A percentile compares a stretch with the other conserved stretches of the same genome.
Evolutionary conservation across 768 basidiomycete genomes (phyloP).

Genomic region (Punctularia strigosozonata): DNA sequence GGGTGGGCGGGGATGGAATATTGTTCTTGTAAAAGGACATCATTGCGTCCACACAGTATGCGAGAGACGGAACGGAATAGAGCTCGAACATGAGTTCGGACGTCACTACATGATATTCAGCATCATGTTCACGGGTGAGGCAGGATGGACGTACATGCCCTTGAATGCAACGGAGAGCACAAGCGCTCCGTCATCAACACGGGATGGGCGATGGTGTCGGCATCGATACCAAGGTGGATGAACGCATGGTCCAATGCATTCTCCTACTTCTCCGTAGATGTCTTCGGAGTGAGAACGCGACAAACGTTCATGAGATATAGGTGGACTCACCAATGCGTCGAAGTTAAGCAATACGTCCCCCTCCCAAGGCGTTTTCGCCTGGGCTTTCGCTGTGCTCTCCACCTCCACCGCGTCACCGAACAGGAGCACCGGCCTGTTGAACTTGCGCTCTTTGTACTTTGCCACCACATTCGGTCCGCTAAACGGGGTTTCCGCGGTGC

Average conservation of each 20-base stretch:
- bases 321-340: conserved; percentile 74
- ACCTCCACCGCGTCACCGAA: conserved; percentile 84
- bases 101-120: conserved; percentile 44
- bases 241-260: conserved; percentile 89
- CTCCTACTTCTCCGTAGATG: conserved; percentile 50
- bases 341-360: conserved; percentile 87
- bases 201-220: conserved; percentile 69
- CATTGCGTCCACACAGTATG: conserved; percentile 81
- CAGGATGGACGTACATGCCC: conserved; percentile 71
- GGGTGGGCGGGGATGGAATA: conserved; percentile 20
- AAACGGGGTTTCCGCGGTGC: conserved; percentile 43
- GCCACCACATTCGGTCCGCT: conserved; percentile 62
- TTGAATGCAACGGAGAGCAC: conserved; percentile 78
- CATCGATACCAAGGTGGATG: conserved; percentile 74
- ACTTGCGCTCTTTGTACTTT: conserved; percentile 84
- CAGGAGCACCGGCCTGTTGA: conserved; percentile 69
- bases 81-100: conserved; percentile 95
- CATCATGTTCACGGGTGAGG: background rate
- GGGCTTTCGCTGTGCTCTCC: conserved; percentile 74
- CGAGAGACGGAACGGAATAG: conserved; percentile 75
- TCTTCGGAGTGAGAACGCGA: background rate
- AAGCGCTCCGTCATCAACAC: conserved; percentile 90
- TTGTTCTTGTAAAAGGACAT: conserved; percentile 89
- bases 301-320: background rate
- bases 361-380: conserved; percentile 81